phyloP scores from a whole-genome alignment of 495 filamentous ascomycete species.

The Penicillium dipodomyicola region DNA sequence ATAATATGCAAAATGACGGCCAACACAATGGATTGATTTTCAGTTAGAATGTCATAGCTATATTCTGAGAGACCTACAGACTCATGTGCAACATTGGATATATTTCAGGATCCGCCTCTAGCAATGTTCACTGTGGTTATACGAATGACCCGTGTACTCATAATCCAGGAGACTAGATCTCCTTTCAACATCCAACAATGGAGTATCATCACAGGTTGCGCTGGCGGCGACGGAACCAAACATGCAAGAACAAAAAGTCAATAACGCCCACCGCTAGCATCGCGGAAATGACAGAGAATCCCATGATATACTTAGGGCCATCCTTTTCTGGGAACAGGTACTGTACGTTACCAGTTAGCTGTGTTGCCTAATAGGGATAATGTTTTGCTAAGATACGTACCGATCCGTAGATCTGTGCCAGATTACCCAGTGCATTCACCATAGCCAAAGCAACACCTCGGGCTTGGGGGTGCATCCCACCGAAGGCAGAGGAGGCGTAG shows the following conservation, averaged over 20 bases:
- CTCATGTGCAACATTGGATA: no score
- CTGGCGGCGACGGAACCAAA: conserved; percentile 23
- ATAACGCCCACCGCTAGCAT: conserved; percentile 39
- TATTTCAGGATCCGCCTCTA: no score
- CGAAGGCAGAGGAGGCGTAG: conserved; percentile 44
- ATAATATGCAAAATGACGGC: no score
- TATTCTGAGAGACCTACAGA: no score
- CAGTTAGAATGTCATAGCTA: no score
- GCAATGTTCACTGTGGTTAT: no score
- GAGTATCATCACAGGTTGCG: no score
- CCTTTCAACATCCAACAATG: no score
- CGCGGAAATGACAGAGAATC: conserved; percentile 40
- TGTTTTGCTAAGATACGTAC: conserved; percentile 7
- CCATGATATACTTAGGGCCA: conserved; percentile 37
- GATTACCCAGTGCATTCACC: conserved; percentile 50
- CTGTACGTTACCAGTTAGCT: conserved; percentile 4
- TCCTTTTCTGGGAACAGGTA: conserved; percentile 36
- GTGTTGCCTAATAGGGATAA: no score
- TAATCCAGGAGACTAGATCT: no score
- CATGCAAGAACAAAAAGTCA: conserved; percentile 29
- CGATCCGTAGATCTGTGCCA: conserved; percentile 51
- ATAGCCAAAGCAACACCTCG: conserved; percentile 48
- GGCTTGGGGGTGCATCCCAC: conserved; percentile 28
- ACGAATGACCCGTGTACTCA: no score
- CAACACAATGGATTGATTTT: no score